Base-by-base conservation (phyloP, 768 basidiomycete genomes). In the Agrocybe praecox region DNA sequence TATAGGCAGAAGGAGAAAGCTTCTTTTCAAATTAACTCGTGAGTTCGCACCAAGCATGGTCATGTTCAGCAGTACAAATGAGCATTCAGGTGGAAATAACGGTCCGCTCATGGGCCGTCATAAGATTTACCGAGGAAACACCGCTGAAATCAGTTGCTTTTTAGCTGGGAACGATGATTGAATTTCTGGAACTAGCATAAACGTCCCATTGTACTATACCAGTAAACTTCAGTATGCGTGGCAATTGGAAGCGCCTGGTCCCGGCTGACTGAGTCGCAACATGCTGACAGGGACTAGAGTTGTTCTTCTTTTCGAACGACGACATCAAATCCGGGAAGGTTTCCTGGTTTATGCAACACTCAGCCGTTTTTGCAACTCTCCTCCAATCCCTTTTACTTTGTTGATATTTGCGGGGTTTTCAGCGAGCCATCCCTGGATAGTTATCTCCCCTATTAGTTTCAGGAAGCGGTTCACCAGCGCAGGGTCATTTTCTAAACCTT, bases 391-490 rank as follows among this genome's bases (percentile, higher is more conserved):
- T 12, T 24, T 45, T 48, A 68, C 29, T 46, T 64, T 58, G 18
- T 55, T 45, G 22, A 45, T 46, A 40, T 57, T 59, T 15, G 26
- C 45, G 22, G 62, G 58, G 52, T 63, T 65, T 24, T 62, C 57
- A 1, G 29, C 9, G 24, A 65, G 29, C 66, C 65, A 71, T 15
- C 61, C 55, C 49, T 65, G 66, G 57, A 67, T 67, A 18, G 47
- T 46, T 8, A 7, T 55, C 57, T 67, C 64, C 10, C 69, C 53
- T 9, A 66, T 52, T 15, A 71, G 52, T 2, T 67, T 62, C 26
- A 69, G 53, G 4, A 70, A 53, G 12, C 65, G 60, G 53, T 69
- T 63, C 17, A 67, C 66, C 26, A 70, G 55, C 7, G 62, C 66
- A 12, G 34, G 26, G 33, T 69, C 60, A 23, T 68, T 63, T 47